phyloP scores from a whole-genome alignment of 306 rosid genomes.

The Mimosa pudica region DNA sequence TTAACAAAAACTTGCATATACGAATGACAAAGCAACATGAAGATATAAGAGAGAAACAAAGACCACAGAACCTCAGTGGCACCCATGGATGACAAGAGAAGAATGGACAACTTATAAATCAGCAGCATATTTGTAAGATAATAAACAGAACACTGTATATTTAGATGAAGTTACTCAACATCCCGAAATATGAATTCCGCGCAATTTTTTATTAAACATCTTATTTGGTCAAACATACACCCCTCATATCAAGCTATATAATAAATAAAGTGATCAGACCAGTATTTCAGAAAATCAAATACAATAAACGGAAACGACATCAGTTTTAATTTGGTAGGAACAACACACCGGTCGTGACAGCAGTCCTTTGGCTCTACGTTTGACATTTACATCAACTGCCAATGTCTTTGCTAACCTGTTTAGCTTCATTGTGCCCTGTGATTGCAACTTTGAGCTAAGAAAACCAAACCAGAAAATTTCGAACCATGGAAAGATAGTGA shows the following conservation, averaged over 20 bases:
- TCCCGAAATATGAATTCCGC: constrained; percentile 1
- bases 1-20: not conserved
- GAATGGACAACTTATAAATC: constrained; percentile 6
- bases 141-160: not conserved
- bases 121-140: not conserved
- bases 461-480: constrained; percentile 29
- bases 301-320: constrained; percentile 7
- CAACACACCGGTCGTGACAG: constrained; percentile 84
- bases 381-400: constrained; percentile 87
- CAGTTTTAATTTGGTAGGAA: constrained; percentile 31
- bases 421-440: constrained; percentile 88
- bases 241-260: not conserved
- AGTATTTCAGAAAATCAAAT: constrained; percentile 20
- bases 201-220: constrained; percentile 5
- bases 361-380: constrained; percentile 90
- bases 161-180: constrained; percentile 1
- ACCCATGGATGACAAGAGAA: not conserved
- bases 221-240: not conserved
- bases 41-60: not conserved
- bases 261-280: not conserved
- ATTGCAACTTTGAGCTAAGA: constrained; percentile 33
- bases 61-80: not conserved
- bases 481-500: constrained; percentile 33
- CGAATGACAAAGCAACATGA: constrained; percentile 16
- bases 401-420: constrained; percentile 75